phyloP scores from a whole-genome alignment of 2,329 filamentous ascomycete species.

The Botrytis paeoniae region DNA sequence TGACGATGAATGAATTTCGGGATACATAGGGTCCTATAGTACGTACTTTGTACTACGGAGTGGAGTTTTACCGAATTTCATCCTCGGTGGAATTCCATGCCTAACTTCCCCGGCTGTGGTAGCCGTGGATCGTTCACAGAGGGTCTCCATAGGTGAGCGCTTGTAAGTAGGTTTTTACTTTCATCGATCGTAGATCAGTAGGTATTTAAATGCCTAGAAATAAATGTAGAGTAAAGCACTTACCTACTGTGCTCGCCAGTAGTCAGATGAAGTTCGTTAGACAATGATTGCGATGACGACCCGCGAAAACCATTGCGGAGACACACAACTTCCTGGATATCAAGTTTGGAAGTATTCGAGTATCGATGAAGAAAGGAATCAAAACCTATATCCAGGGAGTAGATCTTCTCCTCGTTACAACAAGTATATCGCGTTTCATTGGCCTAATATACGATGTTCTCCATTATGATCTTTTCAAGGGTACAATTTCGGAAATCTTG shows the following conservation, averaged over 20 bases:
- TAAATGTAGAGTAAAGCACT: neutral
- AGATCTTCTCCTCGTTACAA: neutral
- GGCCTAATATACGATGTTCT: constrained; percentile 4
- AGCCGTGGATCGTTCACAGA: neutral
- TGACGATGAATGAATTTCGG: neutral
- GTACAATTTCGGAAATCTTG: neutral
- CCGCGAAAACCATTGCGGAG: neutral
- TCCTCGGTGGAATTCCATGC: neutral
- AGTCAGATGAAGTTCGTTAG: neutral
- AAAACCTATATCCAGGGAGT: neutral
- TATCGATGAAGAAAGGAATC: constrained; percentile 5
- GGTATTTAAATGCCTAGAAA: neutral
- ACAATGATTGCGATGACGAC: neutral
- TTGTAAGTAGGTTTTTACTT: neutral
- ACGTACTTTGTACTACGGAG: neutral
- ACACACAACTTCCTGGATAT: neutral
- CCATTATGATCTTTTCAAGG: neutral
- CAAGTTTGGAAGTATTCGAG: neutral
- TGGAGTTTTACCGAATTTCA: neutral
- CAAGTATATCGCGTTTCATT: neutral
- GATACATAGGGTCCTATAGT: neutral
- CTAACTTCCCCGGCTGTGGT: neutral
- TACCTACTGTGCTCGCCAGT: neutral
- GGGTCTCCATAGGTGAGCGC: neutral
- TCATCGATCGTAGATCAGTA: neutral